These are phyloP conservation scores for Jaapia argillacea DNA, from an alignment of 768 basidiomycete species.

Conservation along the genomic window DNA sequence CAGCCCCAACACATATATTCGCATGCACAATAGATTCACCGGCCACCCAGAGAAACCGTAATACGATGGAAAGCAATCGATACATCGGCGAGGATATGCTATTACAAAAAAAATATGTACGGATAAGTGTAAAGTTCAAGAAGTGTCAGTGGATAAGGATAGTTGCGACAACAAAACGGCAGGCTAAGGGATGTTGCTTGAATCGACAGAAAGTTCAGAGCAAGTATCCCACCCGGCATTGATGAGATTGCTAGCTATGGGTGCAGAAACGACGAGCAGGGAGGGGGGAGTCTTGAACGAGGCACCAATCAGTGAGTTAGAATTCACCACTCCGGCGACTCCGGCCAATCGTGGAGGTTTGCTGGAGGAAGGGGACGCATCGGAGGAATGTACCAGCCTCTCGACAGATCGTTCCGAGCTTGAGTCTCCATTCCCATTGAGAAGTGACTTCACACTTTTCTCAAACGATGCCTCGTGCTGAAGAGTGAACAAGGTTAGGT, in stretches of 20 bases:
- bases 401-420: too few relatives aligned
- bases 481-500: too few relatives aligned
- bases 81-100: background rate
- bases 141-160: too few relatives aligned
- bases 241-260: conserved; percentile 38
- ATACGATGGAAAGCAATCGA: background rate
- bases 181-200: too few relatives aligned
- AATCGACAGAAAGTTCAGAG: conserved; percentile 29
- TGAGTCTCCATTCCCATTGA: too few relatives aligned
- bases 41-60: too few relatives aligned
- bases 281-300: conserved; percentile 5
- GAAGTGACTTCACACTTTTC: too few relatives aligned
- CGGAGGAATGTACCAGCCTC: too few relatives aligned
- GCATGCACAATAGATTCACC: too few relatives aligned
- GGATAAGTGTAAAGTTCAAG: too few relatives aligned
- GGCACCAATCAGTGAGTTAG: background rate
- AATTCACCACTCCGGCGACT: background rate
- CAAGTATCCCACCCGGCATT: conserved; percentile 50
- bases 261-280: conserved; percentile 21
- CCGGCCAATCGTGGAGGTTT: background rate
- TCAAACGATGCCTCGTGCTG: too few relatives aligned
- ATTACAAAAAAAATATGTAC: background rate
- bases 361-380: background rate
- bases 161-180: too few relatives aligned
- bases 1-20: background rate